phyloP scores from a whole-genome alignment of 108 stramenopile species.

The Nitzschia sp. region DNA sequence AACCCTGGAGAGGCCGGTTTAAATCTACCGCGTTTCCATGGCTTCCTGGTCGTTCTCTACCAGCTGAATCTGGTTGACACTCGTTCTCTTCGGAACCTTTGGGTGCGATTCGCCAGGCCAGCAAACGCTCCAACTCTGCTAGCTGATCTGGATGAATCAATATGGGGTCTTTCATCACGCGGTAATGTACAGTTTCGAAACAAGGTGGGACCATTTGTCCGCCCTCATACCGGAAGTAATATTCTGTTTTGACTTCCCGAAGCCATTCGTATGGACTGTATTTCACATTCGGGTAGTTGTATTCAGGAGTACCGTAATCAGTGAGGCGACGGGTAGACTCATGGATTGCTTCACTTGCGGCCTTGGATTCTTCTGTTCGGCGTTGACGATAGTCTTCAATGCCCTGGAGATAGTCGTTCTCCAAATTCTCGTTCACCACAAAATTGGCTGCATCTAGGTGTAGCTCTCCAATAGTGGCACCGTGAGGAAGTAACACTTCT shows the following conservation, averaged over 20 bases:
- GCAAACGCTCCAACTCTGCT: slow-evolving; percentile 39
- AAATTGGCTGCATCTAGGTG: slow-evolving; percentile 14
- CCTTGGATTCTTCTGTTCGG: background rate
- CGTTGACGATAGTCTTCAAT: background rate
- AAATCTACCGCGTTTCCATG: slow-evolving; percentile 39
- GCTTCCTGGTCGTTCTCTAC: slow-evolving; percentile 22
- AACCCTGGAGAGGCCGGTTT: slow-evolving; percentile 43
- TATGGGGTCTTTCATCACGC: slow-evolving; percentile 61
- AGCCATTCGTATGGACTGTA: slow-evolving; percentile 49
- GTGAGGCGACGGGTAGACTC: background rate
- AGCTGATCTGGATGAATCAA: slow-evolving; percentile 42
- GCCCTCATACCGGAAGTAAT: slow-evolving; percentile 55
- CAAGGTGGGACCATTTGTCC: slow-evolving; percentile 53
- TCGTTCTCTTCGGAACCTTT: slow-evolving; percentile 14
- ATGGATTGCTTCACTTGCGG: too few species aligned
- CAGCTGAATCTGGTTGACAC: slow-evolving; percentile 48
- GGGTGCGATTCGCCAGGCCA: slow-evolving; percentile 41
- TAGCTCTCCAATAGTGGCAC: background rate
- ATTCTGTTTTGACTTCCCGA: slow-evolving; percentile 50
- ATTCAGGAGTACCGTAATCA: slow-evolving; percentile 4
- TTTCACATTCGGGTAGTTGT: background rate
- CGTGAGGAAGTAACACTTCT: slow-evolving; percentile 8
- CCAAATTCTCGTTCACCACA: slow-evolving; percentile 9
- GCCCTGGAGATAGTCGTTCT: background rate
- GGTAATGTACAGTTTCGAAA: slow-evolving; percentile 46